Percentiles rank a stretch among this genome's conserved stretches.
Conservation (phyloP, 2,329 filamentous ascomycete genomes). For the Corniculantispora saksenae region DNA sequence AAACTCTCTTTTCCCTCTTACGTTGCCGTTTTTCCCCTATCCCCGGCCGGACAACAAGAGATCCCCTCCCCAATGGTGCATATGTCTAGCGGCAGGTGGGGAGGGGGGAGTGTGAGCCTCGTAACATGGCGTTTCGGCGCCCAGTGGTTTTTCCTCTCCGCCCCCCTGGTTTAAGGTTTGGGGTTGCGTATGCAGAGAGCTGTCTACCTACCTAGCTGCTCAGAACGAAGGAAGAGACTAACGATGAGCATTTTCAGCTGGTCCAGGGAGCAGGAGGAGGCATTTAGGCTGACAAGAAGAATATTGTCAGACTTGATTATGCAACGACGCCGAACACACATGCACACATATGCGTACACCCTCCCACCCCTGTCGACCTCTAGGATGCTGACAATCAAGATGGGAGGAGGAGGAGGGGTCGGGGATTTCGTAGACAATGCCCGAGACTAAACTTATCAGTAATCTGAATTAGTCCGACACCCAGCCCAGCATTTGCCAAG, state of each 20-base stretch:
- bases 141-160: background rate
- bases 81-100: background rate
- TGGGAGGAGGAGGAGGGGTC: too few species aligned
- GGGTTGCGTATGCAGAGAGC: background rate
- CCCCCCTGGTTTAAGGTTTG: background rate
- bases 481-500: too few species aligned
- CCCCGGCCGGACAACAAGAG: background rate
- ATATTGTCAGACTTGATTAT: background rate
- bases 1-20: background rate
- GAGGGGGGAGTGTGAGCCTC: background rate
- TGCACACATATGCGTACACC: too few species aligned
- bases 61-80: background rate
- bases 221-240: too few species aligned
- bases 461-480: too few species aligned
- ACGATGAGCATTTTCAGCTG: background rate
- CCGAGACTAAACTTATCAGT: too few species aligned
- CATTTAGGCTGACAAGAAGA: background rate
- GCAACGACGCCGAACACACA: background rate
- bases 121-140: background rate
- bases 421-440: too few species aligned
- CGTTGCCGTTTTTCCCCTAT: background rate
- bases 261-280: background rate
- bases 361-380: too few species aligned
- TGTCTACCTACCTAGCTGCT: background rate
- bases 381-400: too few species aligned